phyloP scores from a whole-genome alignment of 306 rosid species.

The Bauhinia variegata region DNA sequence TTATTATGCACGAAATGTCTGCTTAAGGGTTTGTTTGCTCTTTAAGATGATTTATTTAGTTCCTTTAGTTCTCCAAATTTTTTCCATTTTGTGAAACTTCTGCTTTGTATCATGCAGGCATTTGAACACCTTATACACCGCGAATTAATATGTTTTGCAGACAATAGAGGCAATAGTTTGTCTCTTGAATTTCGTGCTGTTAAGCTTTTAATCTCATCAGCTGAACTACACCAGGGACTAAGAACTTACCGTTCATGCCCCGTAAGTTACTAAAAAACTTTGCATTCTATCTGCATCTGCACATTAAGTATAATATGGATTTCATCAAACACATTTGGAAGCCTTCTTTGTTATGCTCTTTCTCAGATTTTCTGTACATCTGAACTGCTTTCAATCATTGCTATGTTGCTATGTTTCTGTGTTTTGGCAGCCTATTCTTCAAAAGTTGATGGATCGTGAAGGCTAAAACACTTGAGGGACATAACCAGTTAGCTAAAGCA shows the following conservation, averaged over 20 bases:
- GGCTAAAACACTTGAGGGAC: slow-evolving; percentile 40
- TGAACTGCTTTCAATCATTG: slow-evolving; percentile 8
- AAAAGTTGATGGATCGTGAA: slow-evolving; percentile 59
- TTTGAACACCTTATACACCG: slow-evolving; percentile 85
- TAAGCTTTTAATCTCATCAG: slow-evolving; percentile 66
- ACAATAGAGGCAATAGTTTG: slow-evolving; percentile 68
- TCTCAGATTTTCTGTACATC: neutral
- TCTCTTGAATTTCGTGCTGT: slow-evolving; percentile 76
- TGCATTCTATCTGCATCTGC: neutral
- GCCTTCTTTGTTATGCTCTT: slow-evolving; percentile 15
- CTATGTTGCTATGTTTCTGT: slow-evolving; percentile 34
- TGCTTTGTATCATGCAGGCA: slow-evolving; percentile 58
- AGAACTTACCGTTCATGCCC: slow-evolving; percentile 70
- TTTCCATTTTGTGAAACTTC: slow-evolving; percentile 24
- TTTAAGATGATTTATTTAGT: slow-evolving; percentile 20
- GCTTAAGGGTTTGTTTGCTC: slow-evolving; percentile 69
- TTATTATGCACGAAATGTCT: slow-evolving; percentile 63
- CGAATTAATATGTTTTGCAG: slow-evolving; percentile 72
- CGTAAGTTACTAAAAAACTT: slow-evolving; percentile 53
- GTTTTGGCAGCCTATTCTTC: slow-evolving; percentile 66
- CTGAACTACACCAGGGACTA: slow-evolving; percentile 73
- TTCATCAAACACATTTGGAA: slow-evolving; percentile 19
- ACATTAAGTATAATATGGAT: slow-evolving; percentile 21
- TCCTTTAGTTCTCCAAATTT: neutral
- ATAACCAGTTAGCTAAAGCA: neutral